These are phyloP conservation scores for Phytophthora syringae DNA, from an alignment of 352 stramenopile genomes.

Conservation along the genomic window DNA sequence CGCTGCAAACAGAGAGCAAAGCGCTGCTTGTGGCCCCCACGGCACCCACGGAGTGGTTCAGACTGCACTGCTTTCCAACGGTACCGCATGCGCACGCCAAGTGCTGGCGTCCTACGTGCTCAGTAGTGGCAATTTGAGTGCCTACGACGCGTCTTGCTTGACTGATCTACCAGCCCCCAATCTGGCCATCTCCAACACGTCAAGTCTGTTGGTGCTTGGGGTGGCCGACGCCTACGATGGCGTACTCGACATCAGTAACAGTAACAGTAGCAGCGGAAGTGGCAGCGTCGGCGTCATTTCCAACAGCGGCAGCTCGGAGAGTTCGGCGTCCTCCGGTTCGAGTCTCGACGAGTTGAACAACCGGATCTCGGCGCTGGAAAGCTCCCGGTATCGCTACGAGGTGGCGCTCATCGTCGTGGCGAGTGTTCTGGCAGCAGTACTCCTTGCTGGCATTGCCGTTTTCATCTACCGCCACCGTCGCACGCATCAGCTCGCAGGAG, in stretches of 20 bases:
- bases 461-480: conserved; percentile 19
- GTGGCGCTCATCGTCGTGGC: conserved; percentile 42
- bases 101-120: conserved; percentile 71
- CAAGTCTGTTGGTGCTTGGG: conserved; percentile 54
- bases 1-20: conserved; percentile 48
- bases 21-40: conserved; percentile 48
- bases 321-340: conserved; percentile 22
- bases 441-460: conserved; percentile 8
- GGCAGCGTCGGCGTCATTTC: conserved; percentile 2
- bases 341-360: conserved; percentile 20
- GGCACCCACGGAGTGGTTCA: conserved; percentile 52
- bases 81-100: conserved; percentile 48
- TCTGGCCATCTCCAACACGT: conserved; percentile 38
- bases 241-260: conserved; percentile 17
- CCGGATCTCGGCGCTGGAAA: conserved; percentile 28
- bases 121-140: conserved; percentile 47
- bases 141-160: conserved; percentile 65
- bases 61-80: conserved; percentile 37
- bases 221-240: conserved; percentile 58
- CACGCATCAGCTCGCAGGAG: conserved; percentile 33
- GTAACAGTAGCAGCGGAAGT: conserved; percentile 7
- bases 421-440: conserved; percentile 20
- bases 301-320: conserved; percentile 15
- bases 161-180: conserved; percentile 35
- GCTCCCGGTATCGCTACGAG: conserved; percentile 35